Base-by-base conservation (phyloP, 345 rosid species). In the Balakata baccata region DNA sequence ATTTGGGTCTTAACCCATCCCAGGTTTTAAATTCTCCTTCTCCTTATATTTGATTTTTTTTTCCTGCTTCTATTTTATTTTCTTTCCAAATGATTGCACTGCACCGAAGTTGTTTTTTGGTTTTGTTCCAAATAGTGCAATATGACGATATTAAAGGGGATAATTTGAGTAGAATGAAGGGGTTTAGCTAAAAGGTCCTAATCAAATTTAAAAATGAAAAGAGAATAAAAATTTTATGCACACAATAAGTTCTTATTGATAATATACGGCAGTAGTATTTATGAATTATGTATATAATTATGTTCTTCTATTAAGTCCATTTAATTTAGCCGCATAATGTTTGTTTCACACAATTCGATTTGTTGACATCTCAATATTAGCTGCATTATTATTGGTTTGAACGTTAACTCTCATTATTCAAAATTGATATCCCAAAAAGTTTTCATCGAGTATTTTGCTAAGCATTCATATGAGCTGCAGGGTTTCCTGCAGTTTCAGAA, bases 1-100 rank as follows among this genome's bases (percentile, higher is more conserved):
- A 96, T 81, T 85, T 96, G 74, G 98, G 99, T 67, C 85, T 85
- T n/a, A 88, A 77, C 70, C 89, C 87, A 7, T 71, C 85, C 71
- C 92, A 90, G 99, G 99, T 95, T 77, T 69, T 76, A 59, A 47
- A 45, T 69, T 71, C 16, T 12, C 34, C 12, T 76, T 29, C 34
- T 76, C 2, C 34, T 29, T 68, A 13, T 8, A 1, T 46, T 38
- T 73, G 16, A 47, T 41, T 57, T 12, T 1, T 1, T 39, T 45
- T 41, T 11, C 56, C 3, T 74, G 7, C 74, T 58, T 58, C 5
- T 22, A 7, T 58, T 3, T 58, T 61, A 9, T 61, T 11, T 51
- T 45, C 53, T 50, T 71, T 60, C 12, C 5, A 54, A 4, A 20
- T 38, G 71, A 10, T 45, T 57, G 50, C 20, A 3, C 0, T 64